Percentiles rank a stretch among this genome's conserved stretches.
phyloP scores from a whole-genome alignment of 768 basidiomycete genomes.

The Suillus sp. region DNA sequence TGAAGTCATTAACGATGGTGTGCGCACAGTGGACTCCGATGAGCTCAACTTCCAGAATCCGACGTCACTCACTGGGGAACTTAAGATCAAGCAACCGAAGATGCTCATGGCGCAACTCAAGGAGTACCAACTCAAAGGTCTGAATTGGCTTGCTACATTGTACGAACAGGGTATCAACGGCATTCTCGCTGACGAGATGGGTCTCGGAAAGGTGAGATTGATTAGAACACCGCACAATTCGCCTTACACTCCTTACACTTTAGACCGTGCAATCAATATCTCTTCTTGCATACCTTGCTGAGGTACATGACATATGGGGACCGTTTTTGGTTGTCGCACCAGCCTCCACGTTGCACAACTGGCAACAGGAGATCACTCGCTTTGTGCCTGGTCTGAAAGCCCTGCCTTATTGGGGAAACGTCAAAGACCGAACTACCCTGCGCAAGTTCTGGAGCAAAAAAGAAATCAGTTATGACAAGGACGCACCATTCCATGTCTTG shows the following conservation, averaged over 20 bases:
- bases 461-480: slow-evolving; percentile 91
- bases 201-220: slow-evolving; percentile 73
- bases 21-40: slow-evolving; percentile 79
- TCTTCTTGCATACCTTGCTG: slow-evolving; percentile 91
- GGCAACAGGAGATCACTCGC: slow-evolving; percentile 97
- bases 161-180: slow-evolving; percentile 99
- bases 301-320: slow-evolving; percentile 98
- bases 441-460: slow-evolving; percentile 99
- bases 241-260: slow-evolving; percentile 6
- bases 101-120: slow-evolving; percentile 97
- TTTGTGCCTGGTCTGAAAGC: slow-evolving; percentile 95
- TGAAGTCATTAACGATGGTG: slow-evolving; percentile 13
- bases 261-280: slow-evolving; percentile 99
- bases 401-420: slow-evolving; percentile 97
- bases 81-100: slow-evolving; percentile 88
- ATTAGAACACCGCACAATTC: slow-evolving; percentile 6
- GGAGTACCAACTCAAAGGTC: slow-evolving; percentile 96
- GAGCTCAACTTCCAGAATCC: slow-evolving; percentile 99
- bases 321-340: slow-evolving; percentile 98
- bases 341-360: slow-evolving; percentile 96
- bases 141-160: slow-evolving; percentile 96
- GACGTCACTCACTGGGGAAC: slow-evolving; percentile 78
- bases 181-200: slow-evolving; percentile 99
- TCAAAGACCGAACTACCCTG: slow-evolving; percentile 91
- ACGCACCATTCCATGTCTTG: slow-evolving; percentile 94